phyloP scores from a whole-genome alignment of 306 rosid genomes.

The Castanopsis chinensis region DNA sequence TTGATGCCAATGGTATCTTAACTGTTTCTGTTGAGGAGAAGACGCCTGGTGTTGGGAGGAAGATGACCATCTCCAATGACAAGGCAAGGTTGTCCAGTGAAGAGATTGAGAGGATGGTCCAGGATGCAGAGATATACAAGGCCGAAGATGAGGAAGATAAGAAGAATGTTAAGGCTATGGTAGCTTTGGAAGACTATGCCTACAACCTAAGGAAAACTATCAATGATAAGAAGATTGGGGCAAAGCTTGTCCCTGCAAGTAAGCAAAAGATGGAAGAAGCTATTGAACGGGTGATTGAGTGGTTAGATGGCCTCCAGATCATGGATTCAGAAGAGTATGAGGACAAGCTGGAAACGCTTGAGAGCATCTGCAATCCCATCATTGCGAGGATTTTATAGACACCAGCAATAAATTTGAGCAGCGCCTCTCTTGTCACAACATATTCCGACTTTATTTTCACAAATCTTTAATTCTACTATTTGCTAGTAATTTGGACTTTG shows the following conservation, averaged over 20 bases:
- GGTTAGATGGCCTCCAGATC: constrained; percentile 20
- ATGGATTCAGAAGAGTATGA: constrained; percentile 8
- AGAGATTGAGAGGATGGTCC: constrained; percentile 17
- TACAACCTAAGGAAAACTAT: constrained; percentile 15
- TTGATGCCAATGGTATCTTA: background rate
- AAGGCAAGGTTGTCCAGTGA: constrained; percentile 10
- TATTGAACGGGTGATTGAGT: constrained; percentile 14
- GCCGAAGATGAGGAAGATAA: constrained; percentile 23
- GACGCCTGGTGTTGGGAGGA: background rate
- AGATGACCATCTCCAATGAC: constrained; percentile 22
- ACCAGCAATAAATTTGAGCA: no score
- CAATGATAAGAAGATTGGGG: constrained; percentile 8
- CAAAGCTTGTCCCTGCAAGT: background rate
- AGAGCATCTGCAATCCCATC: constrained; percentile 25
- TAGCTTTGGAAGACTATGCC: constrained; percentile 12
- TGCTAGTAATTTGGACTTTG: no score
- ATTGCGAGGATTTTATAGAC: background rate
- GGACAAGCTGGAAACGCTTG: constrained; percentile 5
- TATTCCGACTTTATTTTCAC: no score
- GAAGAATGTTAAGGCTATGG: constrained; percentile 8
- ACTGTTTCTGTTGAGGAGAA: constrained; percentile 21
- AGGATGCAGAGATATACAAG: constrained; percentile 15
- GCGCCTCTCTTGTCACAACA: no score
- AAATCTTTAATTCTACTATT: no score
- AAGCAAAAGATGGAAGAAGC: constrained; percentile 22